phyloP scores from a whole-genome alignment of 2,329 filamentous ascomycete genomes.

The Alternaria sp. region DNA sequence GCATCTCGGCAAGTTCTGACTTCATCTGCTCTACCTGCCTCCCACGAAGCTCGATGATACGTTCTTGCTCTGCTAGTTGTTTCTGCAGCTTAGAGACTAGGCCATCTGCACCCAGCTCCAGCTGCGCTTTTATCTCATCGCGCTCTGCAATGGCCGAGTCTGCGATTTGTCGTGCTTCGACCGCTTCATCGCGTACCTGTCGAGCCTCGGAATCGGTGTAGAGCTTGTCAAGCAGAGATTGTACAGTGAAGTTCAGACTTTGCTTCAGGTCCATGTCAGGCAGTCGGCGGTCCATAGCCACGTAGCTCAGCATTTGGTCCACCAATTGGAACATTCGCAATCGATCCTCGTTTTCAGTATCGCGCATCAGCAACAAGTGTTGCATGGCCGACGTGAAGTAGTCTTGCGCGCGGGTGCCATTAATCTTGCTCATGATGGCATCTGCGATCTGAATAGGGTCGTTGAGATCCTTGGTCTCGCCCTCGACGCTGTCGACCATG shows the following conservation, averaged over 20 bases:
- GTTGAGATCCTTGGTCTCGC: conserved; percentile 87
- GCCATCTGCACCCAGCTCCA: conserved; percentile 92
- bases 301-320: conserved; percentile 98
- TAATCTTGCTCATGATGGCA: conserved; percentile 84
- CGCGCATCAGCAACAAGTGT: conserved; percentile 89
- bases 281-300: conserved; percentile 94
- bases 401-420: conserved; percentile 85
- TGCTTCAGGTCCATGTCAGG: conserved; percentile 99
- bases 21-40: conserved; percentile 89
- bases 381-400: conserved; percentile 97
- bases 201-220: conserved; percentile 96
- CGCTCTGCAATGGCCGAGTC: conserved; percentile 96
- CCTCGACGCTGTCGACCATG: conserved; percentile 86
- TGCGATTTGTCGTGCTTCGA: conserved; percentile 89
- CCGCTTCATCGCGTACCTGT: conserved; percentile 87
- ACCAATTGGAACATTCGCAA: conserved; percentile 96
- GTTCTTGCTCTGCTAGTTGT: conserved; percentile 90
- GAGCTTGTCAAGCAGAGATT: conserved; percentile 91
- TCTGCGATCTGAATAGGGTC: conserved; percentile 94
- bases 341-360: conserved; percentile 90
- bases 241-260: conserved; percentile 95
- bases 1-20: conserved; percentile 85
- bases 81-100: conserved; percentile 91
- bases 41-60: conserved; percentile 86
- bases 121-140: conserved; percentile 88